phyloP scores from a whole-genome alignment of 768 basidiomycete species.

The Suillus subalutaceus region DNA sequence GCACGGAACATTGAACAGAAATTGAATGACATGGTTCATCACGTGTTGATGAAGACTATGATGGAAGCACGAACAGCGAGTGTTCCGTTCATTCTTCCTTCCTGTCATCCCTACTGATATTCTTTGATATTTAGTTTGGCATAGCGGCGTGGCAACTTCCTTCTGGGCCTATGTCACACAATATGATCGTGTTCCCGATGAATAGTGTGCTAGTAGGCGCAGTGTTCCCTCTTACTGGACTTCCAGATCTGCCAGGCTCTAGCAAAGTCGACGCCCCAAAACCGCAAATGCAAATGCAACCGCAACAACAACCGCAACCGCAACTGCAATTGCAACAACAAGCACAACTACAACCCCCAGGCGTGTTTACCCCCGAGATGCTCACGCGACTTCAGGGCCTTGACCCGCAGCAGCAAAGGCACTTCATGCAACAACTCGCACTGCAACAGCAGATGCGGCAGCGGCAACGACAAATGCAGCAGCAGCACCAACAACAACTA shows the following conservation, averaged over 20 bases:
- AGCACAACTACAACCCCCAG: background rate
- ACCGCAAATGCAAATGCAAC: conserved; percentile 4
- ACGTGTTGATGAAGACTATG: conserved; percentile 45
- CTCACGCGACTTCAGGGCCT: conserved; percentile 25
- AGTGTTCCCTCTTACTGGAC: conserved; percentile 52
- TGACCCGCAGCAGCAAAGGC: conserved; percentile 26
- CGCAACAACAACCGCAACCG: conserved; percentile 4
- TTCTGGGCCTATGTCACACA: conserved; percentile 44
- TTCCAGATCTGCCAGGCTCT: conserved; percentile 44
- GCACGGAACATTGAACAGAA: conserved; percentile 37
- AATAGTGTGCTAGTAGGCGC: conserved; percentile 43
- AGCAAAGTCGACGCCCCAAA: conserved; percentile 21
- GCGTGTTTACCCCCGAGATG: conserved; percentile 12
- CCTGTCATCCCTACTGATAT: background rate
- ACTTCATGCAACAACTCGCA: conserved; percentile 20
- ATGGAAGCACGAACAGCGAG: conserved; percentile 48
- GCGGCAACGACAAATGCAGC: conserved; percentile 22
- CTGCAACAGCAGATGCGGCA: conserved; percentile 20
- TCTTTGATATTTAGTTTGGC: conserved; percentile 44
- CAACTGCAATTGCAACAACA: background rate
- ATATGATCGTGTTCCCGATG: conserved; percentile 51
- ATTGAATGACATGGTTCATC: conserved; percentile 47
- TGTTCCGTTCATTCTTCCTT: conserved; percentile 10
- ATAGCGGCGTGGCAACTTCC: conserved; percentile 52
- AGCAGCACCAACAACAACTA: conserved; percentile 30